Percentiles rank a stretch among this genome's conserved stretches.
phyloP scores from a whole-genome alignment of 139 green algal species.

The Dunaliella sp. region DNA sequence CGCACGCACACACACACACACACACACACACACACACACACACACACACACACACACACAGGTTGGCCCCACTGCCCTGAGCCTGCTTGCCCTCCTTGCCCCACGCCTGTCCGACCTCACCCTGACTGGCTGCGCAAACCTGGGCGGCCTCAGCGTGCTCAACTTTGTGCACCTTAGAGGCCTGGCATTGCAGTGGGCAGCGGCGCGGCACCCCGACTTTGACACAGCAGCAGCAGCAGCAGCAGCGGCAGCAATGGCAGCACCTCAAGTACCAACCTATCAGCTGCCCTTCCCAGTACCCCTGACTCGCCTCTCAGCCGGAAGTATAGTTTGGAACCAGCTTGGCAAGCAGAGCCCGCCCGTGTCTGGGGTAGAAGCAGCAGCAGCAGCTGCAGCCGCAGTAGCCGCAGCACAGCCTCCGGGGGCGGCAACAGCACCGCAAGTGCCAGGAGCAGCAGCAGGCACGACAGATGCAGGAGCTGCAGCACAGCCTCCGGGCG shows the following conservation, averaged over 20 bases:
- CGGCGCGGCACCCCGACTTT: too few relatives aligned
- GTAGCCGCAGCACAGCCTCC: background rate
- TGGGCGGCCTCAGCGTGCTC: background rate
- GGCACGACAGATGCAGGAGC: background rate
- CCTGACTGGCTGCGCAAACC: background rate
- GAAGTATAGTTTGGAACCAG: too few relatives aligned
- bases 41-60: background rate
- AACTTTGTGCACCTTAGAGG: background rate
- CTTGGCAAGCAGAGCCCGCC: too few relatives aligned
- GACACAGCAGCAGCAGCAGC: background rate
- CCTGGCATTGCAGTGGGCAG: background rate
- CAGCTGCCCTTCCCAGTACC: too few relatives aligned
- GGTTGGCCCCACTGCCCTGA: background rate
- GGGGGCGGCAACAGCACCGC: background rate
- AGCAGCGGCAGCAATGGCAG: background rate
- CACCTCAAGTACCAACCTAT: background rate
- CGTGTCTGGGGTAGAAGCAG: background rate
- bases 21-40: background rate
- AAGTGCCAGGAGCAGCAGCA: too few relatives aligned
- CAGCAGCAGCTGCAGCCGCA: background rate
- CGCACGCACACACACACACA: background rate
- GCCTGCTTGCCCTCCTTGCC: background rate
- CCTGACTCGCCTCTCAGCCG: too few relatives aligned
- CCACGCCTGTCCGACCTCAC: background rate
- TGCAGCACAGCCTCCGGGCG: background rate